Evolutionary conservation across 345 rosid genomes (phyloP).

Genomic region (Firmiana major): DNA sequence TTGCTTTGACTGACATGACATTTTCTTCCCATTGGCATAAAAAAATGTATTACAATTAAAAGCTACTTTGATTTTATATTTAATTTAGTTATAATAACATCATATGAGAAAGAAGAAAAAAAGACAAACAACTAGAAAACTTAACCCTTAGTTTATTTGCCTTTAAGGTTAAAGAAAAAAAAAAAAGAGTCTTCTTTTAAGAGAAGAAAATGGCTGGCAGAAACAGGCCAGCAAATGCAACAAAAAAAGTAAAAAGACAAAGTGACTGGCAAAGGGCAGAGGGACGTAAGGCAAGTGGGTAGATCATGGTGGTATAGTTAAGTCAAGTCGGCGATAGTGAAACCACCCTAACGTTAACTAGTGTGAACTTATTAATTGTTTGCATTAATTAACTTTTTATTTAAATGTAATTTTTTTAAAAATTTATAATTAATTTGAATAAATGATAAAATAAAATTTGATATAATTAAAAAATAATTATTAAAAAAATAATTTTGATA

Average conservation of each 20-base stretch:
- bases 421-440: no score
- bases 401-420: no score
- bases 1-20: not conserved
- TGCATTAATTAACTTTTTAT: not conserved
- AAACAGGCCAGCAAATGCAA: not conserved
- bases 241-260: not conserved
- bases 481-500: no score
- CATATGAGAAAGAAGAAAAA: not conserved
- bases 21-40: not conserved
- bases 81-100: not conserved
- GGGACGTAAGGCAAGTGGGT: conserved; percentile 12
- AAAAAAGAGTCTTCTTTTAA: not conserved
- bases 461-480: no score
- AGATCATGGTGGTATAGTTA: conserved; percentile 19
- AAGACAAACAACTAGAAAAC: not conserved
- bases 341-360: conserved; percentile 1
- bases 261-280: not conserved
- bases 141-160: not conserved
- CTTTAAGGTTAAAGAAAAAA: not conserved
- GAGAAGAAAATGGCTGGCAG: not conserved
- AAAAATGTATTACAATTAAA: not conserved
- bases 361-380: not conserved
- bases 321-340: conserved; percentile 20
- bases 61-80: not conserved
- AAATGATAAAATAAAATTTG: no score